phyloP scores from a whole-genome alignment of 2,329 filamentous ascomycete species.

The Colletotrichum somersetense region DNA sequence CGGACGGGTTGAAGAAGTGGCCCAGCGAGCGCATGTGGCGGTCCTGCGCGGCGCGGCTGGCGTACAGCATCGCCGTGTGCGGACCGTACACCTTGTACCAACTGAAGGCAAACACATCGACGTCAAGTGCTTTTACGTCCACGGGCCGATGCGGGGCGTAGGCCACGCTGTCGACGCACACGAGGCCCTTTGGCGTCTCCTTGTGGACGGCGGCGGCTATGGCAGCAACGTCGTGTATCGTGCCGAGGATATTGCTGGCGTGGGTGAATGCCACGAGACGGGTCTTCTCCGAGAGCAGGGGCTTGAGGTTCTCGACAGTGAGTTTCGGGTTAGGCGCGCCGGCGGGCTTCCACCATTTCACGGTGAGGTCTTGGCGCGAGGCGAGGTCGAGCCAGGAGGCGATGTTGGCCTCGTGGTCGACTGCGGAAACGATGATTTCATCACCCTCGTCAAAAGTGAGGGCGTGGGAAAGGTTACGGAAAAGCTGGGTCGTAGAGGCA shows the following conservation, averaged over 20 bases:
- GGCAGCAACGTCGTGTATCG: constrained; percentile 72
- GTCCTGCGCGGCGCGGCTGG: constrained; percentile 66
- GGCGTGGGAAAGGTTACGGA: constrained; percentile 75
- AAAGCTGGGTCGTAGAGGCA: constrained; percentile 80
- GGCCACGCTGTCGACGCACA: constrained; percentile 82
- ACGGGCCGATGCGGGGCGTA: constrained; percentile 80
- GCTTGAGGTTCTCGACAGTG: constrained; percentile 65
- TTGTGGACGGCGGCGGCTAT: constrained; percentile 67
- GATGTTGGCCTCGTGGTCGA: constrained; percentile 85
- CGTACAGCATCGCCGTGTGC: constrained; percentile 79
- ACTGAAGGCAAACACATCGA: constrained; percentile 82
- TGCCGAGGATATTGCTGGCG: constrained; percentile 79
- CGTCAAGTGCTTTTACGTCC: constrained; percentile 75
- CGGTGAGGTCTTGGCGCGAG: constrained; percentile 65
- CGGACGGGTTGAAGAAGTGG: constrained; percentile 75
- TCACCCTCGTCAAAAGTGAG: constrained; percentile 67
- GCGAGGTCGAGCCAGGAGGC: constrained; percentile 80
- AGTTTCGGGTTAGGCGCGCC: constrained; percentile 68
- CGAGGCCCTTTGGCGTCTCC: constrained; percentile 65
- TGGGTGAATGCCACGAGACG: constrained; percentile 81
- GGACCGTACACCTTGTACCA: constrained; percentile 90
- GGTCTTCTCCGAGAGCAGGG: constrained; percentile 73
- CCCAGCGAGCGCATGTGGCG: constrained; percentile 64
- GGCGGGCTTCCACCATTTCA: constrained; percentile 78
- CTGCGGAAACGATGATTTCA: constrained; percentile 77